Base-by-base conservation (phyloP, 164 flowering plant species). In the Houttuynia cordata region DNA sequence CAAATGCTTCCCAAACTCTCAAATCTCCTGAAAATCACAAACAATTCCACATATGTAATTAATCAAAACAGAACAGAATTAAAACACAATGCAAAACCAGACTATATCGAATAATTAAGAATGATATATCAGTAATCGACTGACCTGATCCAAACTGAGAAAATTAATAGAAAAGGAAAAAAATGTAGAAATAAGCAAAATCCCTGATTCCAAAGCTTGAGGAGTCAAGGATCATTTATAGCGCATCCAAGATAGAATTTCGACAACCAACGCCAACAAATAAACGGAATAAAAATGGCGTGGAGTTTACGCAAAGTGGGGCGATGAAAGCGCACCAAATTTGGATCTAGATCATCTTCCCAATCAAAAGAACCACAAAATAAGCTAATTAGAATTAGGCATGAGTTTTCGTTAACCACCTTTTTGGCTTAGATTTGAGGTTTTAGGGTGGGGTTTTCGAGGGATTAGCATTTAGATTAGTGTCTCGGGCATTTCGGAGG, bases 1-100 rank as follows among this genome's bases (percentile, higher is more conserved):
- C 49, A 70, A 74, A 76, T 67, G 65, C 34, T 55, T 54, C 58
- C 53, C 50, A 24, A 60, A 54, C 55, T 52, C 24, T 54, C 24
- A 49, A 39, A 56, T 51, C 42, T 12, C 52, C 21, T 14, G 22
- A 34, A 25, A 18, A 18, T 0, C 19, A 17, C 20, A 1, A 18
- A 12, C n/a, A n/a, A n/a, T 37, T 37, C 10, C 18, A 18, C 12
- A 57, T 54, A 12, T 8, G 17, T 12, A 10, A 45, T 45, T 14
- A 45, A 45, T 45, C 49, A 12, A 45, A 30, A 45, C 49, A 0
- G 14, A 45, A 45, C 49, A 45, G n/a, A n/a, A n/a, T n/a, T n/a
- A n/a, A 30, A 30, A 30, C 37, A 30, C 37, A 30, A 30, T 30
- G n/a, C n/a, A n/a, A n/a, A n/a, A n/a, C n/a, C 37, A 30, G 37